phyloP scores from a whole-genome alignment of 2,329 filamentous ascomycete species.

The Bimuria novae-zelandiae region DNA sequence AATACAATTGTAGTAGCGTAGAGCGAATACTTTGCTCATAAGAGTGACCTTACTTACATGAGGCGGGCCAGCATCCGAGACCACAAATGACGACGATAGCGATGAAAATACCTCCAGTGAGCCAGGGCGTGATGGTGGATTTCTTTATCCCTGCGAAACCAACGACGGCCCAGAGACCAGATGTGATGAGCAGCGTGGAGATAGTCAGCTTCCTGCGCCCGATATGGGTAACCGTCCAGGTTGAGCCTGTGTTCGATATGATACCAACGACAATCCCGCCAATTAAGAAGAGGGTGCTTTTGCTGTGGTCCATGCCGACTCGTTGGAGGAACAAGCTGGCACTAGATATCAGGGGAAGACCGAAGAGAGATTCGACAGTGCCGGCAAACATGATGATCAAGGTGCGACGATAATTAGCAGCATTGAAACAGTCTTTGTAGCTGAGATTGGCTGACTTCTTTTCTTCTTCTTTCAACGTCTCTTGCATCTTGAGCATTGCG shows the following conservation, averaged over 20 bases:
- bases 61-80: constrained; percentile 22
- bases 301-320: constrained; percentile 15
- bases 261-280: constrained; percentile 17
- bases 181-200: constrained; percentile 12
- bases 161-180: constrained; percentile 18
- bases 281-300: constrained; percentile 19
- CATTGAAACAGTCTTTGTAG: constrained; percentile 28
- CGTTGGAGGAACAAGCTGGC: constrained; percentile 45
- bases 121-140: constrained; percentile 16
- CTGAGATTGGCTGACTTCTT: constrained; percentile 46
- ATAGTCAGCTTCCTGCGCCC: constrained; percentile 15
- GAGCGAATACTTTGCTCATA: too few species aligned
- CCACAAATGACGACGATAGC: constrained; percentile 15
- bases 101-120: constrained; percentile 12
- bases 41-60: too few species aligned
- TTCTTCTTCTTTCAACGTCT: constrained; percentile 55
- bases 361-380: constrained; percentile 52
- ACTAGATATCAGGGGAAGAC: constrained; percentile 51
- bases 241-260: constrained; percentile 14
- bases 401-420: constrained; percentile 20
- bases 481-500: constrained; percentile 38
- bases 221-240: constrained; percentile 21
- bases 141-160: constrained; percentile 22
- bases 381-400: constrained; percentile 47
- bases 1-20: too few species aligned